Evolutionary conservation across 1,284 basidiomycete species (phyloP).

Genomic region (Marasmius oreades): DNA sequence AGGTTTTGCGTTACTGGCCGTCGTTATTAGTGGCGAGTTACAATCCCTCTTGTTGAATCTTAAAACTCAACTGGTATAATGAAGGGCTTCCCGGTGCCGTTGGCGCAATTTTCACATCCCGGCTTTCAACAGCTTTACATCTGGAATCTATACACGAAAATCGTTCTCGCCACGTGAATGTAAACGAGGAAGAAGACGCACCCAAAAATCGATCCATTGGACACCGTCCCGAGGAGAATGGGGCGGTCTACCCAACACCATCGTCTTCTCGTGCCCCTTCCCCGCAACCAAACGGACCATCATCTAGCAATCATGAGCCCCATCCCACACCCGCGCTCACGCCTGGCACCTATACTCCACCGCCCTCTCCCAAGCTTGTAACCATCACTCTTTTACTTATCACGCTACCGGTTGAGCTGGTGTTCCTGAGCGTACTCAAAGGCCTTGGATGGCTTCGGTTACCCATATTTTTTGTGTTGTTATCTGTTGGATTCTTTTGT

Average conservation of each 20-base stretch:
- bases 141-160: slow-evolving; percentile 18
- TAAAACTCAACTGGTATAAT: slow-evolving; percentile 7
- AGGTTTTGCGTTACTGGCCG: slow-evolving; percentile 85
- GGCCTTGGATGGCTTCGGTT: slow-evolving; percentile 75
- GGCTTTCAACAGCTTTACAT: slow-evolving; percentile 85
- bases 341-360: slow-evolving; percentile 8
- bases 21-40: slow-evolving; percentile 79
- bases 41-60: neutral
- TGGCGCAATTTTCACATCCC: slow-evolving; percentile 89
- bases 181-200: neutral
- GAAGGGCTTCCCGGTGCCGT: slow-evolving; percentile 82
- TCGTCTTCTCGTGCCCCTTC: neutral
- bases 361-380: slow-evolving; percentile 50
- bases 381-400: slow-evolving; percentile 69
- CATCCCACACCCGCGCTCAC: slow-evolving; percentile 16
- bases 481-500: slow-evolving; percentile 70
- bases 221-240: neutral
- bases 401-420: slow-evolving; percentile 72
- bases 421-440: slow-evolving; percentile 67
- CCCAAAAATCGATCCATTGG: neutral
- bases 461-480: slow-evolving; percentile 60
- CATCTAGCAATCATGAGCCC: slow-evolving; percentile 1
- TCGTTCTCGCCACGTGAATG: neutral
- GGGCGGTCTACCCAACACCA: neutral
- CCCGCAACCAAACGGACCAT: neutral